A percentile compares a stretch with the other conserved stretches of the same genome.
These are phyloP conservation scores for Pisolithus orientalis DNA, from an alignment of 768 basidiomycete species.

Conservation along the genomic window DNA sequence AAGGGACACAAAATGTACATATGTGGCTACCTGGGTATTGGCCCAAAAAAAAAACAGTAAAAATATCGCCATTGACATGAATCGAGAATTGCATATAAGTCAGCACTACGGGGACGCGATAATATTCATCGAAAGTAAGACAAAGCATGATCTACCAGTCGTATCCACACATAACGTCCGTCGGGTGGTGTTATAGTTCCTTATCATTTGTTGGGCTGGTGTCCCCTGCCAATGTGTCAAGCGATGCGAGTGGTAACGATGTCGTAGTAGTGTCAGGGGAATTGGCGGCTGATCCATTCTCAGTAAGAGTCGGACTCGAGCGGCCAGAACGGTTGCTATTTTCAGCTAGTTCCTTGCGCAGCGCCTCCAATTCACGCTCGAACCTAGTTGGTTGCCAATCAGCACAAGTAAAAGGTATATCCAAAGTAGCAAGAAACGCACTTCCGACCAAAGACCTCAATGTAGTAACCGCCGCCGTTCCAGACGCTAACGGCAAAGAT, in stretches of 20 bases:
- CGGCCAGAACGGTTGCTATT: conserved; percentile 46
- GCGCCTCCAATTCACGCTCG: conserved; percentile 83
- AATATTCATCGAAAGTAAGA: not conserved
- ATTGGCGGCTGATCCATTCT: conserved; percentile 32
- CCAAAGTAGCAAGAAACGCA: conserved; percentile 34
- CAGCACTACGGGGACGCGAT: conserved; percentile 10
- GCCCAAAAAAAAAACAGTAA: conserved; percentile 1
- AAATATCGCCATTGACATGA: conserved; percentile 4
- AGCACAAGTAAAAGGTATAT: not conserved
- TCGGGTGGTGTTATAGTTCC: conserved; percentile 17
- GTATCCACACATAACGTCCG: not conserved
- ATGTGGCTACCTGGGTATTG: too few species aligned
- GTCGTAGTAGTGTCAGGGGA: conserved; percentile 27
- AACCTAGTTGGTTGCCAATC: conserved; percentile 47
- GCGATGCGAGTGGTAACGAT: conserved; percentile 14
- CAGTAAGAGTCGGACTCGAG: conserved; percentile 47
- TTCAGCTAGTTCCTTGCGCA: conserved; percentile 87
- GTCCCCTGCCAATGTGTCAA: conserved; percentile 13
- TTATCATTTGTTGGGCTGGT: conserved; percentile 19
- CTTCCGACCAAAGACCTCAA: conserved; percentile 97
- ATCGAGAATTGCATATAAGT: conserved; percentile 8
- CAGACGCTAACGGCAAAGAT: conserved; percentile 87
- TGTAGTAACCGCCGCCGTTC: conserved; percentile 96
- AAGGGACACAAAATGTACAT: not conserved
- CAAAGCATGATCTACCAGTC: too few species aligned